These are phyloP conservation scores for Aspergillus heteromorphus DNA, from an alignment of 495 filamentous ascomycete species.

Conservation along the genomic window DNA sequence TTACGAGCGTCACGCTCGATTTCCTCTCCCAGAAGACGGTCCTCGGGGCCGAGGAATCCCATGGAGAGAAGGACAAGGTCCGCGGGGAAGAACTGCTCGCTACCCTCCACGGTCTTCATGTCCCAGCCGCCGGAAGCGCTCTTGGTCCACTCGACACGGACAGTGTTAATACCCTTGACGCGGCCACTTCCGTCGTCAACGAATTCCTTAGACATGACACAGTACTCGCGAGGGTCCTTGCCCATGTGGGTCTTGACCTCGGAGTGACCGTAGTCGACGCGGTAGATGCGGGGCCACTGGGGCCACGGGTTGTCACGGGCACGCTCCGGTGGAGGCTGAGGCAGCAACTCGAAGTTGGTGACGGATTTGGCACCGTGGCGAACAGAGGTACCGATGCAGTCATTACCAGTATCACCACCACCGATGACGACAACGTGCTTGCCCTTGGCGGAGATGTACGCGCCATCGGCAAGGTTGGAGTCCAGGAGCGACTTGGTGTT, in stretches of 20 bases:
- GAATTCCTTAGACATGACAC: constrained; percentile 98
- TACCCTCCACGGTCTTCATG: constrained; percentile 96
- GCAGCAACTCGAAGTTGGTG: constrained; percentile 95
- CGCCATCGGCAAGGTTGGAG: constrained; percentile 76
- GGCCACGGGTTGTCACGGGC: constrained; percentile 98
- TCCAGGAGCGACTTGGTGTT: constrained; percentile 99
- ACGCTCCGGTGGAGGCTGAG: constrained; percentile 89
- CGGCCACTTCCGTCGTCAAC: constrained; percentile 84
- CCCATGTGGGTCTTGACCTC: constrained; percentile 98
- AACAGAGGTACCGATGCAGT: constrained; percentile 98
- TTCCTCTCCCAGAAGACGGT: constrained; percentile 74
- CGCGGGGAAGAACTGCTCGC: constrained; percentile 94
- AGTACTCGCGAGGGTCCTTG: constrained; percentile 96
- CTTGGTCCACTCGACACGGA: constrained; percentile 97
- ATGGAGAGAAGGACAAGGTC: constrained; percentile 96
- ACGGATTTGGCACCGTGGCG: constrained; percentile 96
- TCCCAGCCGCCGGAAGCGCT: constrained; percentile 89
- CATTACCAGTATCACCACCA: constrained; percentile 97
- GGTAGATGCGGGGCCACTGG: constrained; percentile 98
- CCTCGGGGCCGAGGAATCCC: constrained; percentile 97
- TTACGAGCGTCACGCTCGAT: constrained; percentile 92
- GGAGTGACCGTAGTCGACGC: constrained; percentile 93
- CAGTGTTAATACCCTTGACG: constrained; percentile 95
- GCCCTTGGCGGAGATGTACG: constrained; percentile 94
- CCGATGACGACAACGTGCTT: constrained; percentile 98